Evolutionary conservation across 495 filamentous ascomycete species (phyloP), one percentile per base, ranked within the genome.

Genomic region (Trichoderma orchidacearum): DNA sequence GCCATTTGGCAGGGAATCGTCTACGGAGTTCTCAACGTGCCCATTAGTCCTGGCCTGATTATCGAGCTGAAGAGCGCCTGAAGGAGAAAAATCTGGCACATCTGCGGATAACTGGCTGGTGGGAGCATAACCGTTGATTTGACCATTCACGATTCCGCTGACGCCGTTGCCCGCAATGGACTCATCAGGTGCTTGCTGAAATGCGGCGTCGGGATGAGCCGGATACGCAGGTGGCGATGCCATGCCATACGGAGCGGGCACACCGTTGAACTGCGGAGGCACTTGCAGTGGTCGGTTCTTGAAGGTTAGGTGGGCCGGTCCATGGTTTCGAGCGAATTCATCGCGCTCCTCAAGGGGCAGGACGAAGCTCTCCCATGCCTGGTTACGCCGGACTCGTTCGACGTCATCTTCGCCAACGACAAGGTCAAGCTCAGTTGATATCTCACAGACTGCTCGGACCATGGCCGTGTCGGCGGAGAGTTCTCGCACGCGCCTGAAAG

Each of bases 301-400:
- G 34, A 52, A 55, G 48, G 35, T 54, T 54, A 64, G 12, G 38
- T 58, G 28, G 5, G 41, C 32, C 2, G 76, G 75, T 9, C 75
- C 75, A 30, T 71, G 64, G 58, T 74, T 66, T 53, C 68, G 72
- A 17, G 68, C 68, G 6, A 58, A 61, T 17, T 71, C 67, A 29
- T 70, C 61, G 56, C 78, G 70, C 54, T 67, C 61, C 5, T 82
- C 73, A 27, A 79, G 74, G 45, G 84, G 71, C 53, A 96, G 68
- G 11, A 95, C 78, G 81, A 88, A 98, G 57, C 83, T 80, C 55
- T 86, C 72, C 89, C 91, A 96, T 5, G 80, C 82, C 7, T 91
- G 80, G 28, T 78, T 77, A 36, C 78, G 78, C n/a, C 93, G 85
- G 54, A 98, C 62, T n/a, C 86, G 75, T 68, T 96, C 87, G 25